Evolutionary conservation across 768 basidiomycete genomes (phyloP), one percentile per base, ranked within the genome.

Genomic region (Amanita subjunquillea): DNA sequence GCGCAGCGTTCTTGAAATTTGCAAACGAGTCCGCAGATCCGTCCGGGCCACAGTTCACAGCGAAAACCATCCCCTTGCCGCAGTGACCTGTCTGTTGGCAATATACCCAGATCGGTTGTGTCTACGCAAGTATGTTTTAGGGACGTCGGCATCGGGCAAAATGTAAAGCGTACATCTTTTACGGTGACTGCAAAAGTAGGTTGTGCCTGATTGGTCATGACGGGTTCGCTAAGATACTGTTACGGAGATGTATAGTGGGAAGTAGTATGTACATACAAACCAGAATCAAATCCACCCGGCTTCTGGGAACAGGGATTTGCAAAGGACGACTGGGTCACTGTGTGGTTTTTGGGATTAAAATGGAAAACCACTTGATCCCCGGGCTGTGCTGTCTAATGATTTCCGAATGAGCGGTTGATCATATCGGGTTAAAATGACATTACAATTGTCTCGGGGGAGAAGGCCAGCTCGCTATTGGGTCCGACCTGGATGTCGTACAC

Each of bases 31-130:
- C 82, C 46, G 76, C 62, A 40, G 70, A 55, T 54, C 75, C 79
- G 57, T 76, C 76, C 2, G 67, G 58, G 36, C 77, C 78, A 63
- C 79, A 80, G 66, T 85, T 83, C 61, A 83, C 73, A 17, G 79
- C 75, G 60, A 83, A 82, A 40, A 85, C 79, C 81, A 85, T 83
- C 58, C 81, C 82, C 55, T 66, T 58, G 51, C 80, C 79, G 57
- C 83, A 83, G 63, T 85, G 82, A 54, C 71, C 74, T 34, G 63
- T 67, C 57, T 83, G 82, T 40, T 64, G 65, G 61, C 82, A 83
- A 68, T 75, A 76, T 3, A 81, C 67, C 82, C 81, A 83, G 36
- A 80, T 66, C 3, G 81, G 80, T 36, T 72, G 58, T 6, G 76
- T 79, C 79, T 80, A 52, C 5, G 5, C 29, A 22, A 13, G 8